Evolutionary conservation across 768 basidiomycete genomes (phyloP).

Genomic region (Pleurotus salmoneostramineus): DNA sequence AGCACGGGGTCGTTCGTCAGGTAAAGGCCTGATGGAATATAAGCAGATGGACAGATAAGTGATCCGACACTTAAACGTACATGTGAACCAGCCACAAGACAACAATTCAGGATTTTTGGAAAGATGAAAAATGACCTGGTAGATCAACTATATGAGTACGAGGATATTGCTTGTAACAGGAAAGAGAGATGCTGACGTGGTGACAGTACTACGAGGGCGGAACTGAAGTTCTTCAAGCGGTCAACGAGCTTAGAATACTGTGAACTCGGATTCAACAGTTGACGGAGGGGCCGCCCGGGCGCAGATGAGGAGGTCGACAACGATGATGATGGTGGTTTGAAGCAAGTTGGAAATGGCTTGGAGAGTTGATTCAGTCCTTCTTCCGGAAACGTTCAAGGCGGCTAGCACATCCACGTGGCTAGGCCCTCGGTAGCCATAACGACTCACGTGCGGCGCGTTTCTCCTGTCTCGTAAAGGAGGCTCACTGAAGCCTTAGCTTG

Average conservation of each 20-base stretch:
- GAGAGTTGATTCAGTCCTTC: not conserved
- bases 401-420: not conserved
- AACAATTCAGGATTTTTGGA: not conserved
- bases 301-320: too few relatives aligned
- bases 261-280: too few relatives aligned
- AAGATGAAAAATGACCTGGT: not conserved
- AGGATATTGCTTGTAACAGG: not conserved
- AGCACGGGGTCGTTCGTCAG: conserved; percentile 84
- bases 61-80: conserved; percentile 15
- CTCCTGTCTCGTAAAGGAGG: too few relatives aligned
- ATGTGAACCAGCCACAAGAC: conserved; percentile 11
- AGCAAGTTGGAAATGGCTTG: not conserved
- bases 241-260: too few relatives aligned
- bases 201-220: too few relatives aligned
- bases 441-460: not conserved
- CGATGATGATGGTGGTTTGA: too few relatives aligned
- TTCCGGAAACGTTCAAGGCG: not conserved
- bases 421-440: not conserved
- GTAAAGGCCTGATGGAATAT: conserved; percentile 58
- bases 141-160: not conserved
- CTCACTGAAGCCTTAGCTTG: too few relatives aligned
- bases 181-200: too few relatives aligned
- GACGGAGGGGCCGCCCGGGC: too few relatives aligned
- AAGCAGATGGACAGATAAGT: conserved; percentile 4
- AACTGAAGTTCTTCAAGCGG: too few relatives aligned